Percentiles rank a stretch among this genome's conserved stretches.
Evolutionary conservation across 768 basidiomycete species (phyloP).

Genomic region (Mycena epipterygia): DNA sequence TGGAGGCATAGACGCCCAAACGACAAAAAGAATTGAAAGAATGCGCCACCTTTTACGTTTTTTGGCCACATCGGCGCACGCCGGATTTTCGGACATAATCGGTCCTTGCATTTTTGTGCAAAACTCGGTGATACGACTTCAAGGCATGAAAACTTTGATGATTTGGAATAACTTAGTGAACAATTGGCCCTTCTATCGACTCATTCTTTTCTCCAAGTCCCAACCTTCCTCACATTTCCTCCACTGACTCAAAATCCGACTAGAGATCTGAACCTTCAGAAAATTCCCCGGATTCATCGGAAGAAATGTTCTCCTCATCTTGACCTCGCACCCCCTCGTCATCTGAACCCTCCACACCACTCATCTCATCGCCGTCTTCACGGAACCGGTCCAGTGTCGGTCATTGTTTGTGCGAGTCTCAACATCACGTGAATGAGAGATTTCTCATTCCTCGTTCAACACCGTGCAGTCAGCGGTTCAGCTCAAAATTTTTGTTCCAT

Average conservation of each 20-base stretch:
- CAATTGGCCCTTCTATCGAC: neutral
- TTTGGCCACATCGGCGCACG: neutral
- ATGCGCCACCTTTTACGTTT: neutral
- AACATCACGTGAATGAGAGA: neutral
- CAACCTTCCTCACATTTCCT: constrained; percentile 3
- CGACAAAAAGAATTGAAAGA: constrained; percentile 9
- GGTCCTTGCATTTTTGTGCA: too few species aligned
- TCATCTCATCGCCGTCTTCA: too few species aligned
- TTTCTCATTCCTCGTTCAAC: too few species aligned
- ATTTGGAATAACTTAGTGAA: neutral
- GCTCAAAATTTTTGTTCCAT: neutral
- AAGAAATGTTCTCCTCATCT: too few species aligned
- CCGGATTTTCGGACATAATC: constrained; percentile 1
- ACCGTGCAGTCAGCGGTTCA: too few species aligned
- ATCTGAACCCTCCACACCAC: too few species aligned
- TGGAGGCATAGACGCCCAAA: too few species aligned
- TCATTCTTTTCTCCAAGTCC: too few species aligned
- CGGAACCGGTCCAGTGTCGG: neutral
- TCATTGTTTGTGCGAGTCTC: neutral
- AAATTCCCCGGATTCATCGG: too few species aligned
- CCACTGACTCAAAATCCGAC: neutral
- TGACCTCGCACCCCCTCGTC: too few species aligned
- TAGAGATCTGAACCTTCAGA: constrained; percentile 1
- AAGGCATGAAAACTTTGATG: neutral
- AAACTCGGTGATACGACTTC: too few species aligned